Percentiles rank a stretch among this genome's conserved stretches.
Evolutionary conservation across 169 alveolate genomes (phyloP).

Genomic region (Plasmodium gallinaceum): DNA sequence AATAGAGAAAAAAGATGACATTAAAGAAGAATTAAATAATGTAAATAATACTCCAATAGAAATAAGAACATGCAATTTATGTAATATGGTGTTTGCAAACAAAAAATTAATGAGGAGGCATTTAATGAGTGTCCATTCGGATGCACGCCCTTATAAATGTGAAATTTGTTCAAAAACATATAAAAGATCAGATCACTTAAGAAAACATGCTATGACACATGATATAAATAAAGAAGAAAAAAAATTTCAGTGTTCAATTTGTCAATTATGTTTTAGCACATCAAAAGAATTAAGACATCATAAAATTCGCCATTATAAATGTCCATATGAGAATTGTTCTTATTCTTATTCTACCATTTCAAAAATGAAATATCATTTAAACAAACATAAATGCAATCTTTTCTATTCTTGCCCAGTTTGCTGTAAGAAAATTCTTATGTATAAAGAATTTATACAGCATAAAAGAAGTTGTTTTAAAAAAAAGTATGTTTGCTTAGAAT

Average conservation of each 20-base stretch:
- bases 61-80: slow-evolving; percentile 53
- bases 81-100: slow-evolving; percentile 69
- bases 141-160: slow-evolving; percentile 76
- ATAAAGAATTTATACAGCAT: slow-evolving; percentile 67
- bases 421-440: slow-evolving; percentile 22
- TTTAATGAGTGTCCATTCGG: slow-evolving; percentile 72
- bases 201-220: slow-evolving; percentile 80
- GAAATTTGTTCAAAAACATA: slow-evolving; percentile 74
- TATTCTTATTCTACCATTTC: slow-evolving; percentile 64
- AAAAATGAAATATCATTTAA: slow-evolving; percentile 71
- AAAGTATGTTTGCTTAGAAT: slow-evolving; percentile 59
- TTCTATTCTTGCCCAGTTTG: slow-evolving; percentile 64
- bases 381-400: slow-evolving; percentile 55
- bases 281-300: slow-evolving; percentile 53
- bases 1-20: not conserved
- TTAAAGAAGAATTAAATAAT: not conserved
- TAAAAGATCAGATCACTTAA: slow-evolving; percentile 83
- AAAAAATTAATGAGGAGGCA: slow-evolving; percentile 73
- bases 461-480: slow-evolving; percentile 53
- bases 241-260: slow-evolving; percentile 51
- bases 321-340: slow-evolving; percentile 78
- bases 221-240: slow-evolving; percentile 21
- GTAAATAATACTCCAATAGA: slow-evolving; percentile 26
- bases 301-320: slow-evolving; percentile 38
- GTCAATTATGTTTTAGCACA: slow-evolving; percentile 23